A percentile compares a stretch with the other conserved stretches of the same genome.
These are phyloP conservation scores for Taxillus chinensis DNA, from an alignment of 164 flowering plant genomes.

Conservation along the genomic window DNA sequence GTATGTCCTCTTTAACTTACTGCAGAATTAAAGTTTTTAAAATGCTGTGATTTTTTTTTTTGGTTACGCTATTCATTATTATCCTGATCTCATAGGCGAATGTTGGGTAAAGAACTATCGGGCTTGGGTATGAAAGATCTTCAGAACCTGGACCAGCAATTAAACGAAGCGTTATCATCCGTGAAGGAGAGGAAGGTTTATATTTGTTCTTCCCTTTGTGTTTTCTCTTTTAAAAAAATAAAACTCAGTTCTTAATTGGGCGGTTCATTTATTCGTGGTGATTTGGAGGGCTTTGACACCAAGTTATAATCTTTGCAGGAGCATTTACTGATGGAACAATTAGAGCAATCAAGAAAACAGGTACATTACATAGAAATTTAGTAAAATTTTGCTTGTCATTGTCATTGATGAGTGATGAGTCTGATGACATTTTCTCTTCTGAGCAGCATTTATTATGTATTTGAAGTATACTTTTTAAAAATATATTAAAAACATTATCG, in stretches of 20 bases:
- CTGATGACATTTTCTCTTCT: too few species aligned
- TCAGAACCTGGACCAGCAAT: constrained; percentile 59
- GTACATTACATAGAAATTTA: constrained; percentile 17
- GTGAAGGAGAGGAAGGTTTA: constrained; percentile 69
- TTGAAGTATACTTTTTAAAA: too few species aligned
- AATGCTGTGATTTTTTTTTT: background rate
- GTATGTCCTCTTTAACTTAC: constrained; percentile 26
- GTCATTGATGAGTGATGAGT: background rate
- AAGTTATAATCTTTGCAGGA: constrained; percentile 44
- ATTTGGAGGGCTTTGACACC: background rate
- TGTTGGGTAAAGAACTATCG: constrained; percentile 59
- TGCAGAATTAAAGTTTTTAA: background rate
- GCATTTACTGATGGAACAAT: constrained; percentile 56
- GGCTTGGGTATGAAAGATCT: constrained; percentile 61
- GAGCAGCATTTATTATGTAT: too few species aligned
- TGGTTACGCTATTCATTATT: background rate
- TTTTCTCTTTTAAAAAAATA: background rate
- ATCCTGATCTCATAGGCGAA: constrained; percentile 26
- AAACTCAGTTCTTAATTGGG: background rate
- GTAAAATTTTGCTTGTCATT: background rate
- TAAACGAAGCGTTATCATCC: constrained; percentile 47
- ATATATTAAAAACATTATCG: too few species aligned
- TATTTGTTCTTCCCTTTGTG: background rate
- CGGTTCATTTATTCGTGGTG: background rate
- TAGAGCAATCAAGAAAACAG: constrained; percentile 59